Evolutionary conservation across 192 early-diverging fungal species (phyloP).

Genomic region (Entomortierella lignicola): DNA sequence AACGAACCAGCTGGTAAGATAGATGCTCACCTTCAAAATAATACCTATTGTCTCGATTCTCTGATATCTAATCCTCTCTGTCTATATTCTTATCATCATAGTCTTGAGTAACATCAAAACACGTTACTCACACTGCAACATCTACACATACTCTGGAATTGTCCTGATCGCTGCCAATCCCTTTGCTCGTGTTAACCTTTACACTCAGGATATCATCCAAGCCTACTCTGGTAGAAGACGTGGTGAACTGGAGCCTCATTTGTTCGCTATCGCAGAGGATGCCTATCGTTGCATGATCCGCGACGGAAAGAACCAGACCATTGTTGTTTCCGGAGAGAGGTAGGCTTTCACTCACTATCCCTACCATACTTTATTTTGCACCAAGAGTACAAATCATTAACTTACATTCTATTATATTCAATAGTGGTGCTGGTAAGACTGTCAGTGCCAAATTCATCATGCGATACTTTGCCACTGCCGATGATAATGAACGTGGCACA

Average conservation of each 20-base stretch:
- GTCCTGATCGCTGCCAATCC: conserved; percentile 99
- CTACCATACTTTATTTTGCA: too few relatives aligned
- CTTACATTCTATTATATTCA: background rate
- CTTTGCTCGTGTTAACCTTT: conserved; percentile 87
- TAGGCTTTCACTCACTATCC: conserved; percentile 26
- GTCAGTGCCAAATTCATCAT: conserved; percentile 97
- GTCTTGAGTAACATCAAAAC: conserved; percentile 94
- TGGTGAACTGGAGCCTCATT: conserved; percentile 97
- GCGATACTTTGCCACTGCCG: conserved; percentile 92
- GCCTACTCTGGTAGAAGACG: conserved; percentile 94
- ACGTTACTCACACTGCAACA: conserved; percentile 92
- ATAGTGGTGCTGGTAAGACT: conserved; percentile 96
- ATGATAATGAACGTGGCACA: conserved; percentile 70
- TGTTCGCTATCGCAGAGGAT: conserved; percentile 99
- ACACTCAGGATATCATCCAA: conserved; percentile 91
- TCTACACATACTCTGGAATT: conserved; percentile 99
- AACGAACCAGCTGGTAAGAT: conserved; percentile 88
- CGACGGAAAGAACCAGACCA: conserved; percentile 94
- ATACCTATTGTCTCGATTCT: background rate
- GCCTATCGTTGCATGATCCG: conserved; percentile 96
- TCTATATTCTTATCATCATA: conserved; percentile 21
- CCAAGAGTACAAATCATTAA: too few relatives aligned
- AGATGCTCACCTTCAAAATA: background rate
- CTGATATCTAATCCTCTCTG: background rate
- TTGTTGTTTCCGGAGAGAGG: conserved; percentile 97